phyloP scores from a whole-genome alignment of 805 yeast genomes.

The Yamadazyma phyllophila region DNA sequence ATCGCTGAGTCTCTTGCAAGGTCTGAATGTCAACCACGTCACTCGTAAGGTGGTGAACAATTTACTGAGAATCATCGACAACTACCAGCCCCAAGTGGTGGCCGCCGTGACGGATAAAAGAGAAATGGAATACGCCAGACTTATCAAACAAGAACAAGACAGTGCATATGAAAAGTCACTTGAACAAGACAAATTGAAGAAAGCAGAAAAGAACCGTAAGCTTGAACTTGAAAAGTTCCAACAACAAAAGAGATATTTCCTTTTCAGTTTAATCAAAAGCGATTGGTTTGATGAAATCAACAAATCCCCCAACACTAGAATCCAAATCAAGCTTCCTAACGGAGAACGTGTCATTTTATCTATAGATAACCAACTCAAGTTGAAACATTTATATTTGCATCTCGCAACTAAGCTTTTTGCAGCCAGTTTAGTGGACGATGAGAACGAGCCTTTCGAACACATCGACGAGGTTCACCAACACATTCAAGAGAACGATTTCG shows the following conservation, averaged over 20 bases:
- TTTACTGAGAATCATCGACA: constrained; percentile 23
- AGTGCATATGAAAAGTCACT: constrained; percentile 41
- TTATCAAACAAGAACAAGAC: constrained; percentile 42
- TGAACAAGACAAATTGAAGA: constrained; percentile 53
- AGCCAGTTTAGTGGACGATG: constrained; percentile 15
- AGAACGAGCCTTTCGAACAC: constrained; percentile 12
- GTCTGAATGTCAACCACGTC: constrained; percentile 13
- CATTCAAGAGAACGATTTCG: constrained; percentile 8
- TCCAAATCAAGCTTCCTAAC: constrained; percentile 55
- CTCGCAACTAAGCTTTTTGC: constrained; percentile 41
- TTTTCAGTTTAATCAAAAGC: constrained; percentile 7
- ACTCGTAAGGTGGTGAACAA: constrained; percentile 25
- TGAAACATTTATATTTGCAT: constrained; percentile 49
- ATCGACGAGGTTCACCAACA: constrained; percentile 4
- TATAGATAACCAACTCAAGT: constrained; percentile 36
- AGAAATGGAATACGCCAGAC: constrained; percentile 39
- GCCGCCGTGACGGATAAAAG: constrained; percentile 36
- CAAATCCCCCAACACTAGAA: constrained; percentile 21
- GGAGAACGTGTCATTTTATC: constrained; percentile 50
- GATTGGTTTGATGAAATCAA: constrained; percentile 12
- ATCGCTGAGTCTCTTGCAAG: constrained; percentile 17
- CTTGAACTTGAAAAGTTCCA: constrained; percentile 15
- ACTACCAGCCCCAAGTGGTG: constrained; percentile 39
- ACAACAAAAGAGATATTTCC: constrained; percentile 7
- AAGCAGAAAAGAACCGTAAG: constrained; percentile 35